phyloP scores from a whole-genome alignment of 2,329 filamentous ascomycete genomes.

The Trichoderma aggressivum region DNA sequence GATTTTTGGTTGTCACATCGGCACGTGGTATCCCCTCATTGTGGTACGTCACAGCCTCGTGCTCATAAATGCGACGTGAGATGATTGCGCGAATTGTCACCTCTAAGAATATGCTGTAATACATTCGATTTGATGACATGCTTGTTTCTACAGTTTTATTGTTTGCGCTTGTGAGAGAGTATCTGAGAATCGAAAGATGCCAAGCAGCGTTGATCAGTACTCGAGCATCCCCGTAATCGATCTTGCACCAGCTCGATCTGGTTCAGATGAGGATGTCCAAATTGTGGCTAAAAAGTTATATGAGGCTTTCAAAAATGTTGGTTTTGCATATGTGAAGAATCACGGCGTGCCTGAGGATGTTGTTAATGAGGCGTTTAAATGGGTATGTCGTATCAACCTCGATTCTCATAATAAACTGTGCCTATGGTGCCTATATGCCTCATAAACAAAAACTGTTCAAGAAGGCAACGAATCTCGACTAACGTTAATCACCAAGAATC shows the following conservation, averaged over 20 bases:
- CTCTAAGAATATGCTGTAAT: background rate
- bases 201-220: background rate
- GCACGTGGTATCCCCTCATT: background rate
- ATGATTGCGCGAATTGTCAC: background rate
- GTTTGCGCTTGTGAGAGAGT: background rate
- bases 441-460: background rate
- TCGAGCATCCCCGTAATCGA: conserved; percentile 25
- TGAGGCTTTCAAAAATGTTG: conserved; percentile 31
- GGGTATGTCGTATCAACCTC: conserved; percentile 25
- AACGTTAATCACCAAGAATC: conserved; percentile 20
- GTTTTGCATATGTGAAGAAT: conserved; percentile 36
- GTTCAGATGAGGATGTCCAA: conserved; percentile 14
- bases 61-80: background rate
- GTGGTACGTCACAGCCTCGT: background rate
- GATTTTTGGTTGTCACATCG: background rate
- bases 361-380: conserved; percentile 38
- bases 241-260: conserved; percentile 18
- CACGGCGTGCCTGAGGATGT: conserved; percentile 34
- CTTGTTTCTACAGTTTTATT: background rate
- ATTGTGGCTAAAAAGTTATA: conserved; percentile 24
- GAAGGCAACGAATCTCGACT: background rate
- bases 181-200: background rate
- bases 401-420: background rate
- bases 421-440: background rate
- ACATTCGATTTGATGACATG: background rate